Base-by-base conservation (phyloP, 306 rosid species). In the Quercus suber region DNA sequence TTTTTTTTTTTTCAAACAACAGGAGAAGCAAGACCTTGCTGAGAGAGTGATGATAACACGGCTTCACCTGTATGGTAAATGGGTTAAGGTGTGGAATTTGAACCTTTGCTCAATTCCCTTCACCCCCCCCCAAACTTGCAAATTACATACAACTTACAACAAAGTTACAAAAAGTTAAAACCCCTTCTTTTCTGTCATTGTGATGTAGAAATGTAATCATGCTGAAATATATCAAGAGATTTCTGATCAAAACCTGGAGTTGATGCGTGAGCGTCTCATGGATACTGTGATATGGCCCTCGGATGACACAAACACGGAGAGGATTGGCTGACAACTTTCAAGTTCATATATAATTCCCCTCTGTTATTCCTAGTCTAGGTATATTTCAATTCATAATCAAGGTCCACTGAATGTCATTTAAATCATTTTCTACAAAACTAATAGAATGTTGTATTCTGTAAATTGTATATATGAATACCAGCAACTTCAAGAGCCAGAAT, bases 241-340 rank as follows among this genome's bases (percentile, higher is more conserved):
- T 23, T 91, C 98, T 2, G 87, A 93, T 69, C 91, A 93, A 83
- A 95, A 93, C 84, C 80, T 95, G 90, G 97, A 89, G 76, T 78
- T 95, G 85, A 93, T 95, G 98, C 94, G 98, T 74, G 99, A 95
- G 81, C 81, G 98, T 78, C 96, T 95, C 52, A 85, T 87, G 52
- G 93, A 95, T 83, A 95, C 99, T 23, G 98, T 95, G 69, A 93
- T 91, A 88, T 95, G 99, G 99, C 99, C 99, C 4, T 91, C 98
- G 3, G 99, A 95, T 81, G 99, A 95, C 89, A 60, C 94, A n/a
- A 90, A 91, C 91, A 86, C 94, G 23, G 97, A 92, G 86, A 92
- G 83, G 84, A 87, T 93, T 37, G 98, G 98, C 60, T 95, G 78
- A 89, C 23, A 35, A 71, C 63, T 33, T 5, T 55, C 55, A 37